Base-by-base conservation (phyloP, 768 basidiomycete genomes). In the Boletus rubescentipes region DNA sequence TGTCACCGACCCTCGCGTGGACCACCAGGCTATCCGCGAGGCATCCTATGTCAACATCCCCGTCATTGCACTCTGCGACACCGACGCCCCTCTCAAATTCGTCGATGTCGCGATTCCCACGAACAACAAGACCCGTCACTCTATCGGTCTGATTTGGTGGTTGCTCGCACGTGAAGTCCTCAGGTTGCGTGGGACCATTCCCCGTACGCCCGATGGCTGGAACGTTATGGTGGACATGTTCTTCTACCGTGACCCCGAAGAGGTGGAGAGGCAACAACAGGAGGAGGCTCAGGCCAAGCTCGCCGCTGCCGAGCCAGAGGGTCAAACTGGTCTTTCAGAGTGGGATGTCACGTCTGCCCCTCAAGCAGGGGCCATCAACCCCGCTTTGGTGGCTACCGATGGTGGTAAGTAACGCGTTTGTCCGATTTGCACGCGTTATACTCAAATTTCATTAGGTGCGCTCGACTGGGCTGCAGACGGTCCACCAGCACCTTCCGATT, bases 21-120 rank as follows among this genome's bases (percentile, higher is more conserved):
- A 98, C 79, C 97, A 98, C 83, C 97, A 99, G 78, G 97, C 97
- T 61, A 99, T 99, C 77, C 93, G 97, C 64, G 97, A 99, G 79
- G 95, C 97, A 42, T 96, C 96, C 53, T 99, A 98, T 72, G 97
- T 98, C 75, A 99, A 99, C 88, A 98, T 99, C 76, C 97, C 97
- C 66, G 97, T 99, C 68, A 97, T 99, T 67, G 97, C 96, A 55
- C 87, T 99, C 67, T 94, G 92, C 79, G 97, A 99, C 78, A 97
- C 95, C 65, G 97, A 99, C 75, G 93, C 97, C 43, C 93, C 94
- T 53, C 85, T 98, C 68, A 87, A 93, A 75, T 98, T 93, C 73
- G 95, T 99, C 73, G 97, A 99, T 73, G 86, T 98, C 66, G 95
- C 91, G 51, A 97, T 99, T 77, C 97, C 97, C 60, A 93, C 93